phyloP scores from a whole-genome alignment of 345 rosid species.

The Fremontodendron californicum region DNA sequence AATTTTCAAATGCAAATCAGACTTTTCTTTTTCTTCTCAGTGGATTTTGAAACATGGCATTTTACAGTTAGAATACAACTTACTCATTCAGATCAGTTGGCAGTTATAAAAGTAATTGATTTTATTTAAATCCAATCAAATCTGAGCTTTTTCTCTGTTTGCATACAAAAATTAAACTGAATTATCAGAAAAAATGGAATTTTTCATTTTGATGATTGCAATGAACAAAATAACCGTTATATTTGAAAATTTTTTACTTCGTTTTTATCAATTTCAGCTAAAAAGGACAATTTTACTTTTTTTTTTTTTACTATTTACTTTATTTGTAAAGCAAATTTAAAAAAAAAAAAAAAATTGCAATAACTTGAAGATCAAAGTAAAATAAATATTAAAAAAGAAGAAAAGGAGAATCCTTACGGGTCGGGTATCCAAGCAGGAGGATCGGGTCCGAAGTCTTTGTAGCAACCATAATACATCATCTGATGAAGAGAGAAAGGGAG shows the following conservation, averaged over 20 bases:
- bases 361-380: background rate
- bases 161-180: background rate
- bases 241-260: background rate
- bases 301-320: background rate
- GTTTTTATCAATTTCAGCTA: background rate
- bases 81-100: background rate
- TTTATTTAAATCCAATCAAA: background rate
- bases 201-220: background rate
- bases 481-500: conserved; percentile 88
- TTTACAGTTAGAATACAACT: background rate
- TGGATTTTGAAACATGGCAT: background rate
- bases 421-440: conserved; percentile 93
- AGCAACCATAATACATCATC: conserved; percentile 84
- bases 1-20: background rate
- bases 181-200: background rate
- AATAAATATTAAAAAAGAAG: background rate
- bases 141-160: background rate
- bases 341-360: background rate
- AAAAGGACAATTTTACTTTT: too few species aligned
- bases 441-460: conserved; percentile 71
- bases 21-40: background rate
- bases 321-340: background rate
- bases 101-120: background rate
- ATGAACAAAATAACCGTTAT: background rate
- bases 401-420: conserved; percentile 38